Conservation (phyloP, 176 grass and related monocot genomes). For the Aegilops bicornis region DNA sequence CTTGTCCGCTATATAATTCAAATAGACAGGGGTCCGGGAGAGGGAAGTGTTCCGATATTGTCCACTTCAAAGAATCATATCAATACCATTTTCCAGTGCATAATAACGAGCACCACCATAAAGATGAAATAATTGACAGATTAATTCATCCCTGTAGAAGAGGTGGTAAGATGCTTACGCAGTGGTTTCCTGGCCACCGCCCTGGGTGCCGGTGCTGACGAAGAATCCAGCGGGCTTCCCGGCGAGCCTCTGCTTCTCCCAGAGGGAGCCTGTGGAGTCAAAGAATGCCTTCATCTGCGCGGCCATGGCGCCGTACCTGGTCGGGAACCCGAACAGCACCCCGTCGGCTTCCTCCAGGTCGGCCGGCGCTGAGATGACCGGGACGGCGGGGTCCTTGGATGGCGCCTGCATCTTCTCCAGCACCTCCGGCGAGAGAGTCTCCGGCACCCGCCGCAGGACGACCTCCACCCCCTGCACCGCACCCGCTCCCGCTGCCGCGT, state of each 20-base stretch:
- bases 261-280: slow-evolving; percentile 73
- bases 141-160: too few relatives aligned
- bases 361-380: slow-evolving; percentile 46
- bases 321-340: slow-evolving; percentile 78
- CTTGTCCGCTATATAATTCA: background rate
- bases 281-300: slow-evolving; percentile 95
- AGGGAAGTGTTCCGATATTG: background rate
- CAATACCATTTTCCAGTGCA: too few relatives aligned
- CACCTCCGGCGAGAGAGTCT: slow-evolving; percentile 68
- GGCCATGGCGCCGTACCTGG: slow-evolving; percentile 80
- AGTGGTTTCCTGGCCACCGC: slow-evolving; percentile 84
- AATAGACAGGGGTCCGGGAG: background rate
- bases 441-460: slow-evolving; percentile 60
- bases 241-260: slow-evolving; percentile 71
- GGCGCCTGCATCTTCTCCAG: slow-evolving; percentile 84
- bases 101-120: too few relatives aligned
- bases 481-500: slow-evolving; percentile 54
- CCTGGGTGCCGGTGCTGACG: slow-evolving; percentile 85
- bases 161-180: slow-evolving; percentile 51
- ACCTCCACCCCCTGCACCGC: slow-evolving; percentile 66
- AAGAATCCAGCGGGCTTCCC: slow-evolving; percentile 84
- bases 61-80: too few relatives aligned
- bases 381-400: slow-evolving; percentile 52
- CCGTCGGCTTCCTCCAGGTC: slow-evolving; percentile 77
- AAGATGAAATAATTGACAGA: too few relatives aligned